Evolutionary conservation across 2,329 filamentous ascomycete species (phyloP), one percentile per base, ranked within the genome.

Genomic region (Camptophora hylomeconis): DNA sequence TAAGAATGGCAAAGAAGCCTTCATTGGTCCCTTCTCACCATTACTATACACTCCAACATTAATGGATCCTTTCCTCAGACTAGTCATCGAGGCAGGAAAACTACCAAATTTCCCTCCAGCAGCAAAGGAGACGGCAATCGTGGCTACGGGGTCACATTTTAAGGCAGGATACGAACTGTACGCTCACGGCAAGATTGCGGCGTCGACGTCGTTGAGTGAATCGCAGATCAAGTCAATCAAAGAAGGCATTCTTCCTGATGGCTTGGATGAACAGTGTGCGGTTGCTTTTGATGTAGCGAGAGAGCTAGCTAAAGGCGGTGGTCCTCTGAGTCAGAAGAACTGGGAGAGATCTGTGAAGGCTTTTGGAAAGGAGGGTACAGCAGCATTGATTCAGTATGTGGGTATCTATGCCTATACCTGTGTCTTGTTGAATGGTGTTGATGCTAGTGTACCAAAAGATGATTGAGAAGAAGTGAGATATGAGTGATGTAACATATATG

Each of bases 131-230:
- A 26, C 24, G 5, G 24, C 24, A 6, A 26, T 26, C 17, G 12
- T 26, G 17, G 24, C 24, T 5, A 26, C 24, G 6, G 24, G 24
- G 5, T 15, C 12, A 10, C n/a, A 12, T 5, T 26, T 26, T 15
- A 26, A 26, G n/a, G 24, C 24, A 5, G 24, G 24, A 10, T 26
- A 26, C 11, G 24, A 26, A 14, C 24, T 26, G 11, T 26, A 26
- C 17, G 24, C 24, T 26, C 24, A 26, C 11, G 24, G 24, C 7
- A 26, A 26, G n/a, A 15, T 26, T 17, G 24, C 24, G 7, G 14
- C 6, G 11, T 7, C 5, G 24, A 26, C 24, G 14, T 15, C 12
- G 7, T 26, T 26, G 24, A 26, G 10, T 15, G 24, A 15, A 9
- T 10, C n/a, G 11, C 24, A 26, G 24, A 26, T 26, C 11, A 5